phyloP scores from a whole-genome alignment of 225 moss, liverwort and hornwort genomes.

The Polytrichum commune region DNA sequence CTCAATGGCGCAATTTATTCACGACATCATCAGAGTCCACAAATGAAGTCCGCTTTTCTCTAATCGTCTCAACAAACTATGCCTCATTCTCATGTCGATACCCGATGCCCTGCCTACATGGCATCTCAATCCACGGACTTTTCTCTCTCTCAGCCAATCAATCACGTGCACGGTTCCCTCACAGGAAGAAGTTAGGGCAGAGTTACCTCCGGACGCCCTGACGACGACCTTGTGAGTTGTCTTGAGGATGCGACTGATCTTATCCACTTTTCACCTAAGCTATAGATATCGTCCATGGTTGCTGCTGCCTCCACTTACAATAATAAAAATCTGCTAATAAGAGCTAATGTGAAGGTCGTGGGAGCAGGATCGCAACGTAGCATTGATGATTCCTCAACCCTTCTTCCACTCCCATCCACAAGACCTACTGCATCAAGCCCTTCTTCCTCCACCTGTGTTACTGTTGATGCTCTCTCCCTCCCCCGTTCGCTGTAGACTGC shows the following conservation, averaged over 20 bases:
- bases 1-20: no score
- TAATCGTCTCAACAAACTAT: no score
- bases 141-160: background rate
- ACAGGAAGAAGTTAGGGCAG: slow-evolving; percentile 16
- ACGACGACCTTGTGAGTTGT: slow-evolving; percentile 56
- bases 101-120: no score
- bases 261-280: slow-evolving; percentile 88
- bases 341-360: slow-evolving; percentile 5
- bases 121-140: no score
- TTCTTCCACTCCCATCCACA: slow-evolving; percentile 11
- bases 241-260: slow-evolving; percentile 75
- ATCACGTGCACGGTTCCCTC: background rate
- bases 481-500: background rate
- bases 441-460: slow-evolving; percentile 4
- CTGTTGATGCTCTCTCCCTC: background rate
- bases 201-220: slow-evolving; percentile 88
- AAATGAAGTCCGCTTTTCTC: no score
- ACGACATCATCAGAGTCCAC: no score
- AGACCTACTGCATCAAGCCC: background rate
- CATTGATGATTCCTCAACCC: slow-evolving; percentile 35
- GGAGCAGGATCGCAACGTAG: slow-evolving; percentile 19
- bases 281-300: slow-evolving; percentile 59
- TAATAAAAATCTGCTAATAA: slow-evolving; percentile 40
- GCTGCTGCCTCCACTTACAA: slow-evolving; percentile 3
- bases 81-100: no score